These are phyloP conservation scores for Solanum habrochaites DNA, from an alignment of 257 asterid species.

Conservation along the genomic window DNA sequence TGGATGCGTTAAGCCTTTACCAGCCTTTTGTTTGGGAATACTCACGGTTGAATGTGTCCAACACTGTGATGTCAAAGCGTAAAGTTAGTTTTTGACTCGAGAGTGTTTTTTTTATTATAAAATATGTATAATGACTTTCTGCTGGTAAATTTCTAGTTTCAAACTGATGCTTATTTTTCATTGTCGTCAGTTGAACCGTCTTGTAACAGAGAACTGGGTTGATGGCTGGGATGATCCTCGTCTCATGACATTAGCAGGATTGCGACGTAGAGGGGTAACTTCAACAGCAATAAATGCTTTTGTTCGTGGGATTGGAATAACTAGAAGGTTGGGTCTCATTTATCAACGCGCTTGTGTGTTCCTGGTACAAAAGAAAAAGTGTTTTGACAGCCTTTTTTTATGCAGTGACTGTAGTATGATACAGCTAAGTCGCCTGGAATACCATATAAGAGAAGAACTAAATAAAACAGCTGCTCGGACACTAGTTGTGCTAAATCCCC, in stretches of 20 bases:
- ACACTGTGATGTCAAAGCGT: slow-evolving; percentile 95
- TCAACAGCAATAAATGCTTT: slow-evolving; percentile 77
- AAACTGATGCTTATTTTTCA: slow-evolving; percentile 3
- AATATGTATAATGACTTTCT: background rate
- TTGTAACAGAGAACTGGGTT: slow-evolving; percentile 82
- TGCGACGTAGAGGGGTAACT: slow-evolving; percentile 91
- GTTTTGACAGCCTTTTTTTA: slow-evolving; percentile 3
- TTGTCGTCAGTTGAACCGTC: slow-evolving; percentile 64
- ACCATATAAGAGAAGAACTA: slow-evolving; percentile 86
- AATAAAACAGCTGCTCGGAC: slow-evolving; percentile 71
- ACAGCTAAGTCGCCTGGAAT: slow-evolving; percentile 73
- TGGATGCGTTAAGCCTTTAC: slow-evolving; percentile 67
- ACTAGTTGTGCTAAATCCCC: slow-evolving; percentile 81
- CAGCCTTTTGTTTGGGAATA: slow-evolving; percentile 94
- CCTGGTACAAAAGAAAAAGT: background rate
- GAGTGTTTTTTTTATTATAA: background rate
- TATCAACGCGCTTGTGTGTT: background rate
- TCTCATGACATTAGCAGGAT: slow-evolving; percentile 85
- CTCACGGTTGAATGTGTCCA: slow-evolving; percentile 68
- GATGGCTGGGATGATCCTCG: slow-evolving; percentile 99
- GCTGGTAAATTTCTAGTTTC: background rate
- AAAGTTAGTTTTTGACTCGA: slow-evolving; percentile 35
- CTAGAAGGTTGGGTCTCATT: slow-evolving; percentile 58
- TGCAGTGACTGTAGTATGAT: slow-evolving; percentile 83
- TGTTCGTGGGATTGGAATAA: slow-evolving; percentile 87